Conservation (phyloP, 73 alveolate genomes). For the Symbiodinium natans region DNA sequence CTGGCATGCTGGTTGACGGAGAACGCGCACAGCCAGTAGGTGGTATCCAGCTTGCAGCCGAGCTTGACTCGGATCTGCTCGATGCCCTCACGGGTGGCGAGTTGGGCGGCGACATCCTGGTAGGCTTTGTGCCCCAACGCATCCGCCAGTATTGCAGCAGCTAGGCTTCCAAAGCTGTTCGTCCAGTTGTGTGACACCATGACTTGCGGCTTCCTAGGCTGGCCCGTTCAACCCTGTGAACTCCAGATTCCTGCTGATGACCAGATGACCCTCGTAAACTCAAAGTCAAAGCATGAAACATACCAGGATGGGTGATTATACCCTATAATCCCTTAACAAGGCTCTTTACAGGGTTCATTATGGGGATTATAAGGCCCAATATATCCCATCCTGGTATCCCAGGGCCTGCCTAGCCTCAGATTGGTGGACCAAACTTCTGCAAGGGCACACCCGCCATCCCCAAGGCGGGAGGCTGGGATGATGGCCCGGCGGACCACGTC, state of each 20-base stretch:
- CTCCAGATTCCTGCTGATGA: too few relatives aligned
- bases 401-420: too few relatives aligned
- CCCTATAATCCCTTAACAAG: too few relatives aligned
- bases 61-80: not conserved
- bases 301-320: too few relatives aligned
- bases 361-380: too few relatives aligned
- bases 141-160: conserved; percentile 21
- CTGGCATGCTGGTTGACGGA: conserved; percentile 38
- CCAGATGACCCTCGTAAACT: too few relatives aligned
- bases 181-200: conserved; percentile 64
- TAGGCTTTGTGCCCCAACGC: not conserved
- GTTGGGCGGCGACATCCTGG: not conserved
- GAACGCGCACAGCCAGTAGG: conserved; percentile 12
- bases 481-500: conserved; percentile 7
- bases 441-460: not conserved
- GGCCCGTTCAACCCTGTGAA: not conserved
- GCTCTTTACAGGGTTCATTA: too few relatives aligned
- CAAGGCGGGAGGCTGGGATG: not conserved
- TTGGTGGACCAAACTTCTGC: not conserved
- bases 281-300: too few relatives aligned
- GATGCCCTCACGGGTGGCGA: not conserved
- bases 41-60: not conserved
- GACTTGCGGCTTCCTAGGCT: not conserved
- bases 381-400: too few relatives aligned
- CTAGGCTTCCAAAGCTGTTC: conserved; percentile 6